These are phyloP conservation scores for Solanum pinnatisectum DNA, from an alignment of 257 asterid species.

Conservation along the genomic window DNA sequence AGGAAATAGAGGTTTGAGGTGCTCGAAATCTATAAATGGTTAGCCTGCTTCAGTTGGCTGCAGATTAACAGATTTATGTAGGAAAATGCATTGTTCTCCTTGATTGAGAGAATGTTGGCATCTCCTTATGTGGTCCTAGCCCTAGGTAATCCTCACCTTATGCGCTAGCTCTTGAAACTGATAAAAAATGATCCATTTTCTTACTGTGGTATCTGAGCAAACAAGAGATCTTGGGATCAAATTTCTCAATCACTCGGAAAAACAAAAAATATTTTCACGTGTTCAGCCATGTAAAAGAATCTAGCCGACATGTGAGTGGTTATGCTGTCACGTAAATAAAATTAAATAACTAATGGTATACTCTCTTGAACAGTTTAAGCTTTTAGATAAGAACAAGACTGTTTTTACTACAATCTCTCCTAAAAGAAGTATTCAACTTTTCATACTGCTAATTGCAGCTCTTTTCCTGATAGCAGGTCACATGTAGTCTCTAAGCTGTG, in stretches of 20 bases:
- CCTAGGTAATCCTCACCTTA: not conserved
- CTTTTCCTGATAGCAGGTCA: not conserved
- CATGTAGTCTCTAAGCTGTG: not conserved
- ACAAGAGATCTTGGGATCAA: not conserved
- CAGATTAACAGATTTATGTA: not conserved
- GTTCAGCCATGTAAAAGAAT: not conserved
- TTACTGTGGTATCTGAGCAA: not conserved
- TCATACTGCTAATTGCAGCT: not conserved
- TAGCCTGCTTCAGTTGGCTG: not conserved
- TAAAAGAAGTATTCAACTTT: not conserved
- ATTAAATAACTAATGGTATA: not conserved
- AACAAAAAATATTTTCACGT: not conserved
- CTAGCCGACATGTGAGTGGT: not conserved
- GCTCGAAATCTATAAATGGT: not conserved
- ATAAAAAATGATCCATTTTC: not conserved
- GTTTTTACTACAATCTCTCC: not conserved
- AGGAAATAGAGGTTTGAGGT: not conserved
- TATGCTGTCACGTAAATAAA: not conserved
- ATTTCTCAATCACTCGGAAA: not conserved
- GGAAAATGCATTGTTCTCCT: not conserved
- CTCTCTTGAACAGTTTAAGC: not conserved
- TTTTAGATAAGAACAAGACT: not conserved
- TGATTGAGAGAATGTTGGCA: not conserved
- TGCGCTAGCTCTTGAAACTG: not conserved
- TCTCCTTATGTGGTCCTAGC: not conserved